Conservation (phyloP, 192 early-diverging fungal species). For the Linderina pennispora region DNA sequence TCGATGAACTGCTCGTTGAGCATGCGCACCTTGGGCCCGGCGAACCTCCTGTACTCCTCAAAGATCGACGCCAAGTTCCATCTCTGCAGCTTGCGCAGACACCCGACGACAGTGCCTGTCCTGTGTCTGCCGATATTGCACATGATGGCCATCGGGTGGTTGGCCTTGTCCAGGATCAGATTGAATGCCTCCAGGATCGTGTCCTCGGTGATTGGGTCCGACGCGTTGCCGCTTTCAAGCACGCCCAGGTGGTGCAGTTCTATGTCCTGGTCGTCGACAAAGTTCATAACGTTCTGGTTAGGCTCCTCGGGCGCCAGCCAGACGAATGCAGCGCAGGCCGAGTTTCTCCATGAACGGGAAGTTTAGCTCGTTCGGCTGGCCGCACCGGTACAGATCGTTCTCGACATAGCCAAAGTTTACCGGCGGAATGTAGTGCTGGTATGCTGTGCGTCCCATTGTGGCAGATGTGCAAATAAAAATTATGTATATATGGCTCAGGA, state of each 20-base stretch:
- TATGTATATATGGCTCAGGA: no score
- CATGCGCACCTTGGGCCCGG: constrained; percentile 94
- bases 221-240: constrained; percentile 78
- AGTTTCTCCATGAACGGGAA: constrained; percentile 98
- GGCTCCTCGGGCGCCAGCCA: constrained; percentile 98
- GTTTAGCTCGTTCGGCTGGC: constrained; percentile 98
- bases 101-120: constrained; percentile 98
- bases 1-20: constrained; percentile 95
- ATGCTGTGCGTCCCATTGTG: constrained; percentile 37
- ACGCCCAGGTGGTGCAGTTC: constrained; percentile 87
- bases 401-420: constrained; percentile 96
- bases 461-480: no score
- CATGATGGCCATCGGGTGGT: constrained; percentile 97
- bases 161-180: constrained; percentile 75
- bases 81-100: constrained; percentile 91
- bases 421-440: constrained; percentile 48
- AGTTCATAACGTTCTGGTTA: constrained; percentile 90
- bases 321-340: constrained; percentile 85
- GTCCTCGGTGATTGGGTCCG: constrained; percentile 98
- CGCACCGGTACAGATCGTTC: constrained; percentile 92
- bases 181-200: constrained; percentile 87
- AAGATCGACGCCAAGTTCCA: constrained; percentile 99
- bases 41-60: constrained; percentile 95
- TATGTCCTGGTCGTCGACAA: constrained; percentile 98
- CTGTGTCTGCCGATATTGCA: constrained; percentile 97